Evolutionary conservation across 2,329 filamentous ascomycete species (phyloP).

Genomic region (Stagonosporopsis rhizophila): DNA sequence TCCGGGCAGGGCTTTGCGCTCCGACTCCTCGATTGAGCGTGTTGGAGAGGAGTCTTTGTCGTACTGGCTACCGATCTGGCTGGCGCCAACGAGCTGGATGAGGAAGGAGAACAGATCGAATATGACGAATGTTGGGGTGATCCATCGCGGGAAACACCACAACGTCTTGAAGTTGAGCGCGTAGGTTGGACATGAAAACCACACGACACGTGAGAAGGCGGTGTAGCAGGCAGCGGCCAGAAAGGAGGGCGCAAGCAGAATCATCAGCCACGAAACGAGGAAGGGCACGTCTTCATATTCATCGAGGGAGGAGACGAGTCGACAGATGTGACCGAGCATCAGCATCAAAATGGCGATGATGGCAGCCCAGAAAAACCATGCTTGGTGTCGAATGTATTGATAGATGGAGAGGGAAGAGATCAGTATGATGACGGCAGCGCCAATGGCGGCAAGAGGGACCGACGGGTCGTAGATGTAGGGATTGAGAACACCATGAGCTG

Average conservation of each 20-base stretch:
- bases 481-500: conserved; percentile 36
- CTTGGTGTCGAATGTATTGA: conserved; percentile 44
- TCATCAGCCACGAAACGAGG: conserved; percentile 54
- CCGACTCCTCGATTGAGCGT: conserved; percentile 49
- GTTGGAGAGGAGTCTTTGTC: conserved; percentile 45
- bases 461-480: conserved; percentile 60
- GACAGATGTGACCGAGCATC: conserved; percentile 60
- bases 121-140: conserved; percentile 58
- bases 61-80: conserved; percentile 50
- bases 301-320: conserved; percentile 52
- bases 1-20: conserved; percentile 38
- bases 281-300: conserved; percentile 45
- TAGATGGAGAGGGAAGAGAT: conserved; percentile 42
- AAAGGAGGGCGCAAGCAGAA: conserved; percentile 58
- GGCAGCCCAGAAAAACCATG: conserved; percentile 48
- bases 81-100: conserved; percentile 55
- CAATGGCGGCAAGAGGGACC: conserved; percentile 52
- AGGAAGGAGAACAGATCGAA: conserved; percentile 59
- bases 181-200: conserved; percentile 48
- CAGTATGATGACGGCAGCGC: conserved; percentile 51
- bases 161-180: conserved; percentile 52
- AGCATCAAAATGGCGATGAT: conserved; percentile 53
- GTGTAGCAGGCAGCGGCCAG: conserved; percentile 61
- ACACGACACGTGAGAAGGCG: conserved; percentile 56
- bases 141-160: conserved; percentile 53